Percentiles rank a stretch among this genome's conserved stretches.
These are phyloP conservation scores for Friedmanniomyces simplex DNA, from an alignment of 495 filamentous ascomycete species.

Conservation along the genomic window DNA sequence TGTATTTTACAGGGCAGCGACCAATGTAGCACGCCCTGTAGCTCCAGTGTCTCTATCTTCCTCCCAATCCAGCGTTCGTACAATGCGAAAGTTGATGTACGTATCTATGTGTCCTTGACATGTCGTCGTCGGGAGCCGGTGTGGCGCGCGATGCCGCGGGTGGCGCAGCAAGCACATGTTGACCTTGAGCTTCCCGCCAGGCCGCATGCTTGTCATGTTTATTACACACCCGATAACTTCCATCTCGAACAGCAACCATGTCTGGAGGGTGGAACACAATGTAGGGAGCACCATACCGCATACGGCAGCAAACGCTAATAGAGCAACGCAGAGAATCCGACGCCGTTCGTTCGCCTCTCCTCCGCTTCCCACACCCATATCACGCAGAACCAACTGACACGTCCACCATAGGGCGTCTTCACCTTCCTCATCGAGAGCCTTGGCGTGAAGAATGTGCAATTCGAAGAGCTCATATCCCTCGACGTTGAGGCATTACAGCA, in stretches of 20 bases:
- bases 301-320: neutral
- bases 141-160: no score
- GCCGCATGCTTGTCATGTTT: no score
- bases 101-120: no score
- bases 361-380: neutral
- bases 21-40: no score
- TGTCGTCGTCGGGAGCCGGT: no score
- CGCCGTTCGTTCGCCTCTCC: constrained; percentile 8
- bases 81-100: no score
- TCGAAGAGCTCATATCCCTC: constrained; percentile 88
- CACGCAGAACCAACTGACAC: neutral
- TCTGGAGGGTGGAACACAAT: constrained; percentile 17
- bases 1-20: no score
- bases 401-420: constrained; percentile 68
- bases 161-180: no score
- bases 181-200: no score
- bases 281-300: neutral
- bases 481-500: constrained; percentile 71
- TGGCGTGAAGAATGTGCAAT: constrained; percentile 86
- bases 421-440: constrained; percentile 88
- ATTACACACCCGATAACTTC: neutral
- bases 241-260: neutral
- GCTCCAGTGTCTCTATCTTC: no score
- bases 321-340: neutral
- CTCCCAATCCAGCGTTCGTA: no score